phyloP scores from a whole-genome alignment of 2,329 filamentous ascomycete genomes.

The Penicillium psychrosexuale region DNA sequence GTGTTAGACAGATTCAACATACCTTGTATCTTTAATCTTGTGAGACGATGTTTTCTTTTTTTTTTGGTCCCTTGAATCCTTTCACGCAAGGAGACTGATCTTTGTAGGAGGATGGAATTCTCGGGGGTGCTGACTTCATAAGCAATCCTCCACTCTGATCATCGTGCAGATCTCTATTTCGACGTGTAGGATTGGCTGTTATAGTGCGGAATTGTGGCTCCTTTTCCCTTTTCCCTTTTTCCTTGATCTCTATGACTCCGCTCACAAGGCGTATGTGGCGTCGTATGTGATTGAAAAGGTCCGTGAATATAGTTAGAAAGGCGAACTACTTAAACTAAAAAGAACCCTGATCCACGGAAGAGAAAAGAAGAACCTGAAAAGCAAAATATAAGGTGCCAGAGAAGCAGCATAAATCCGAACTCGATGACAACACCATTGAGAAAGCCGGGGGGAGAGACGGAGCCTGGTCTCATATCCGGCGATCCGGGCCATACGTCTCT shows the following conservation, averaged over 20 bases:
- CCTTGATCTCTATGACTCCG: conserved; percentile 1
- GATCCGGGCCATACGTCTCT: conserved; percentile 15
- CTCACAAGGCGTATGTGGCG: conserved; percentile 14
- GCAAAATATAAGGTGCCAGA: background rate
- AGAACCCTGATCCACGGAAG: background rate
- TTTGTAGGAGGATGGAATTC: conserved; percentile 15
- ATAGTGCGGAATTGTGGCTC: conserved; percentile 10
- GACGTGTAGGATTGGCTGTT: conserved; percentile 17
- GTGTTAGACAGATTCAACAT: conserved; percentile 4
- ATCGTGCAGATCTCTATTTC: conserved; percentile 20
- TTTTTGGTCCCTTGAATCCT: conserved; percentile 14
- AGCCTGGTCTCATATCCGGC: conserved; percentile 16
- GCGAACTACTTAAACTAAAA: background rate
- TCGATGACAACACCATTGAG: conserved; percentile 27
- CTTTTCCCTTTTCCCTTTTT: background rate
- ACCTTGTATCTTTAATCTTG: conserved; percentile 8
- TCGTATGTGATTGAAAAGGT: background rate
- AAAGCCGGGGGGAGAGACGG: conserved; percentile 1
- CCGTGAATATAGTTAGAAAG: background rate
- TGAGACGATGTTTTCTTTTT: conserved; percentile 5
- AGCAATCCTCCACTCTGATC: conserved; percentile 20
- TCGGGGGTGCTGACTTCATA: conserved; percentile 25
- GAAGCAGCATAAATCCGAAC: background rate
- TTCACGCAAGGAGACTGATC: conserved; percentile 19
- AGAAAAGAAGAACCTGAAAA: background rate